Conservation (phyloP, 2,329 filamentous ascomycete species). For the Phoma sp. region DNA sequence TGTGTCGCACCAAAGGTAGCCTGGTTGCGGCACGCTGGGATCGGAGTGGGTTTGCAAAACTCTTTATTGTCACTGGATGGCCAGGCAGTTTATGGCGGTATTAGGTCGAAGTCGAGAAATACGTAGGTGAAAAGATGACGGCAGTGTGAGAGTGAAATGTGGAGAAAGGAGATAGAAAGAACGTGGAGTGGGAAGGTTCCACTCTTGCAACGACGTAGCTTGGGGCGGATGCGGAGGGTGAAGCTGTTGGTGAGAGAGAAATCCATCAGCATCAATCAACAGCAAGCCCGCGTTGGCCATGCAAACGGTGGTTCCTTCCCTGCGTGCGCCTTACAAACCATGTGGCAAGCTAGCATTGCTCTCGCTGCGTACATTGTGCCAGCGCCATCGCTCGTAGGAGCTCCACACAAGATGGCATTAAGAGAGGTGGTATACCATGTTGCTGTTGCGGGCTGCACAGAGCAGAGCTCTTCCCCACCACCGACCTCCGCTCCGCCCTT, state of each 20-base stretch:
- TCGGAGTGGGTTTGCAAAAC: not conserved
- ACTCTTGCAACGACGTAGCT: conserved; percentile 17
- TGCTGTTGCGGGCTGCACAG: not conserved
- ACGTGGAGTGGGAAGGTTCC: conserved; percentile 14
- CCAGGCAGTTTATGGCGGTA: conserved; percentile 14
- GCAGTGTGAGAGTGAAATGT: not conserved
- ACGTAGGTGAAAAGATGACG: conserved; percentile 13
- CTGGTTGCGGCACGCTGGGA: not conserved
- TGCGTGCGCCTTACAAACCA: not conserved
- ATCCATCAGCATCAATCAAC: conserved; percentile 3
- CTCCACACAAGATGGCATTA: no score
- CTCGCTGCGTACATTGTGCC: no score
- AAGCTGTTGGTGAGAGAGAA: conserved; percentile 26
- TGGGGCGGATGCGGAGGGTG: conserved; percentile 23
- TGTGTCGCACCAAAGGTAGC: no score
- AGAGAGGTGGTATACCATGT: no score
- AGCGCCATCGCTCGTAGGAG: no score
- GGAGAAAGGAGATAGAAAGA: conserved; percentile 35
- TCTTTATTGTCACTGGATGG: conserved; percentile 1
- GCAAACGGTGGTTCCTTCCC: conserved; percentile 32
- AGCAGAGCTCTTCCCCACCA: conserved; percentile 21
- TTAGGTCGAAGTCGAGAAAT: conserved; percentile 13
- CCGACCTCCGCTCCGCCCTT: conserved; percentile 28
- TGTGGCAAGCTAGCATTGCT: conserved; percentile 4
- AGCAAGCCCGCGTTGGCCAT: conserved; percentile 26